Base-by-base conservation (phyloP, 176 grass and related monocot species). In the Miscanthus lutarioriparius region DNA sequence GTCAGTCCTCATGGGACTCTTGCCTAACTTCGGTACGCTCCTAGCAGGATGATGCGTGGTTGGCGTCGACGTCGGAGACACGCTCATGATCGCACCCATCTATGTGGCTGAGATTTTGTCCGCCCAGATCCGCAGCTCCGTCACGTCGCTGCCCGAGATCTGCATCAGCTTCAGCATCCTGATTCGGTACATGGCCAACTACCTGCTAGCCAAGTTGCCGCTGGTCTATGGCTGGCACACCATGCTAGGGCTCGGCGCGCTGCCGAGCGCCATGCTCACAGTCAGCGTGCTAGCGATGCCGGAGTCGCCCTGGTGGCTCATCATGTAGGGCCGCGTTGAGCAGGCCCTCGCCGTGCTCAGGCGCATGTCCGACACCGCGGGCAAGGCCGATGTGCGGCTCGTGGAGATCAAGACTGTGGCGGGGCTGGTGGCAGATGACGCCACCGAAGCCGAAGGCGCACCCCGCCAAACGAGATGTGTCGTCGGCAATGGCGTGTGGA, bases 111-210 rank as follows among this genome's bases (percentile, higher is more conserved):
- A 91, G 89, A 88, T 91, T 15, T 70, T 85, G 1, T 76, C 89
- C 0, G 23, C 89, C 0, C 58, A 67, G 30, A 32, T 32, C 53
- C 85, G 89, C 25, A 80, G 89, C 22, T 70, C 85, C 16, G 58
- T 91, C 32, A 91, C 59, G 8, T 91, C 89, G 12, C 86, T 91
- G 4, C 89, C 89, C 3, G 89, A 91, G 41, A 88, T 88, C 56
- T 91, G 80, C 84, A 91, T 91, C 84, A 91, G 82, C 58, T 63
- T 91, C 61, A 85, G 89, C 76, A 88, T 91, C 77, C 86, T 91
- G 5, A 22, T 91, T 1, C 85, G 89, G 1, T 91, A 91, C 82
- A 77, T 91, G 0, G 75, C 89, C 17, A 91, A 91, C 43, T 91
- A 84, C 77, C 48, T 75, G 12, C 77, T 91, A 2, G 84, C 85